Evolutionary conservation across 1,139 yeast genomes (phyloP), one percentile per base, ranked within the genome.

Genomic region (Barnettozyma hawaiiensis): DNA sequence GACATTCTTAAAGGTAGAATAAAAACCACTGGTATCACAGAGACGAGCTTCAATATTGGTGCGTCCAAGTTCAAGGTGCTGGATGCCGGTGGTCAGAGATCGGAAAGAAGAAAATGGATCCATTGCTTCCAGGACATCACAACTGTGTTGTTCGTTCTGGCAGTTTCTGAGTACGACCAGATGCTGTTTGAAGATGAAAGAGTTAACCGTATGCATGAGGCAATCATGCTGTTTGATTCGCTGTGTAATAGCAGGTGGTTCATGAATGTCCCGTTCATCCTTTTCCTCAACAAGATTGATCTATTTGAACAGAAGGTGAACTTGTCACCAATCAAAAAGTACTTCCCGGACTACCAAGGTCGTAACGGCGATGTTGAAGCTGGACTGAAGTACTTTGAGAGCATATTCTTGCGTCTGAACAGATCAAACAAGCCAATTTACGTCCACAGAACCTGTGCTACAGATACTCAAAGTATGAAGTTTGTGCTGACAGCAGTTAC

Each of bases 71-170:
- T 90, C 58, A 80, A 78, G 54, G 86, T 94, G 38, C 69, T 89
- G 44, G 99, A 92, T 67, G 97, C 96, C 6, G 99, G 99, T 39
- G 99, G 99, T 2, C 98, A 92, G 65, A 71, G 98, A 46, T 79
- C 90, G 33, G 98, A 92, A 64, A 75, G 98, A 45, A 80, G 82
- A 53, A 92, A 92, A 61, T 92, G 98, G 98, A 85, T 92, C 48
- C 96, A 90, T 61, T 86, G 96, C 59, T 92, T 94, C 64, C 95
- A 90, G 57, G 87, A 85, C 51, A 89, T 92, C 44, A 85, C 96
- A 0, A 87, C 95, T 2, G 82, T 94, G 1, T 64, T 92, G 31
- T 92, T 89, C 63, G 96, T 92, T n/a, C 76, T 85, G 22, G 97
- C 97, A 0, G 80, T 89, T 28, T 80, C 89, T 37, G 98, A 92